A percentile compares a stretch with the other conserved stretches of the same genome.
phyloP scores from a whole-genome alignment of 2,329 filamentous ascomycete species.

The Ceratocystis lukuohia region DNA sequence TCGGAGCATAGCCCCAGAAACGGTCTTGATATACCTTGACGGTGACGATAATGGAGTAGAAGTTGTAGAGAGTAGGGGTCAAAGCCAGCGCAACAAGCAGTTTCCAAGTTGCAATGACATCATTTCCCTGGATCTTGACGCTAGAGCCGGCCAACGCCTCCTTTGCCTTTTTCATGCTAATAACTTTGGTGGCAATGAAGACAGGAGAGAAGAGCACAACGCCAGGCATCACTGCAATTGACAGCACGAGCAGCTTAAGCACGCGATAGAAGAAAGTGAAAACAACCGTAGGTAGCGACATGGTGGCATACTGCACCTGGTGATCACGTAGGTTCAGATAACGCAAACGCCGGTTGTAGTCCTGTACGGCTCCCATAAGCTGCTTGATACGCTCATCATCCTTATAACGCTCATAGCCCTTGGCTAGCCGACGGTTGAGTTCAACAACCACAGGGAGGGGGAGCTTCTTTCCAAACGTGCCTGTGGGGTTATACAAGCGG shows the following conservation, averaged over 20 bases:
- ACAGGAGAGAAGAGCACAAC: constrained; percentile 78
- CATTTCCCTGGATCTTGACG: constrained; percentile 76
- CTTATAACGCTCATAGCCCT: constrained; percentile 87
- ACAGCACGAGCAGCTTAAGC: constrained; percentile 61
- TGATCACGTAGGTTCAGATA: constrained; percentile 84
- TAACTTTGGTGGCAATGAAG: constrained; percentile 70
- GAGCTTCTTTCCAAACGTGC: constrained; percentile 68
- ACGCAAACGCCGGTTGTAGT: constrained; percentile 77
- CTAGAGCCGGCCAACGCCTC: constrained; percentile 74
- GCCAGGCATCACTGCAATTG: constrained; percentile 72
- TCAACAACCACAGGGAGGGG: constrained; percentile 87
- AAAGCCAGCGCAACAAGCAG: constrained; percentile 75
- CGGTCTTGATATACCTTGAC: constrained; percentile 70
- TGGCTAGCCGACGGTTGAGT: constrained; percentile 77
- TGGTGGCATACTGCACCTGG: constrained; percentile 81
- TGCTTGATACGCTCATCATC: constrained; percentile 71
- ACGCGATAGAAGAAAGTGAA: constrained; percentile 67
- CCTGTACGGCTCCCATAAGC: constrained; percentile 60
- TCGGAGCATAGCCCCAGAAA: constrained; percentile 67
- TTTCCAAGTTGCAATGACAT: constrained; percentile 93
- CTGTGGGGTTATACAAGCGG: constrained; percentile 68
- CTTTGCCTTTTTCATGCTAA: constrained; percentile 68
- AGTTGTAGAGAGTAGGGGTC: constrained; percentile 67
- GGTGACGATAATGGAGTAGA: constrained; percentile 63
- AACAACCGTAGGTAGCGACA: constrained; percentile 64